Evolutionary conservation across 805 yeast genomes (phyloP).

Genomic region (Candida tibetensis): DNA sequence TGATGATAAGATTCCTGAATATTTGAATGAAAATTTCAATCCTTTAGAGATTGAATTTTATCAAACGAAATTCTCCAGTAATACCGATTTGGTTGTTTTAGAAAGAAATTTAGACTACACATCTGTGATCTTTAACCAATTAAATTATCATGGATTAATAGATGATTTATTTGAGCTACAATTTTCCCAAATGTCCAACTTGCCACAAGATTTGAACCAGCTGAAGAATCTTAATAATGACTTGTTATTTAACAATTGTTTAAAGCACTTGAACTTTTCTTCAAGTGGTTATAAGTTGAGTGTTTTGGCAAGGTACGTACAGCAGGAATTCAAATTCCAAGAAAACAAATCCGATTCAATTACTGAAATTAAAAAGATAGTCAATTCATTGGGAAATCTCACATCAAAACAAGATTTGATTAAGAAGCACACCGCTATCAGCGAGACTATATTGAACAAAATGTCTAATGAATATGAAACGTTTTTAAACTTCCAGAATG

Average conservation of each 20-base stretch:
- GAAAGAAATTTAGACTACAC: conserved; percentile 77
- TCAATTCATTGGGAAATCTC: conserved; percentile 62
- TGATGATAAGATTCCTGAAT: conserved; percentile 33
- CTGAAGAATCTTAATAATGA: conserved; percentile 52
- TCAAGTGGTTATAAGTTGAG: conserved; percentile 74
- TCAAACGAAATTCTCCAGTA: conserved; percentile 37
- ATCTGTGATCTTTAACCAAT: conserved; percentile 69
- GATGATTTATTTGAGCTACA: conserved; percentile 65
- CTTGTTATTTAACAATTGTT: conserved; percentile 40
- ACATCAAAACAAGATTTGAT: conserved; percentile 67
- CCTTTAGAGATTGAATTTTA: conserved; percentile 39
- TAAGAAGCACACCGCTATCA: conserved; percentile 69
- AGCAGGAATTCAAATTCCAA: conserved; percentile 60
- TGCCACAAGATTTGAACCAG: conserved; percentile 52
- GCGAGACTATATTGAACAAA: conserved; percentile 56
- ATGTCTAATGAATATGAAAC: conserved; percentile 45
- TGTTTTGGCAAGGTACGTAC: conserved; percentile 65
- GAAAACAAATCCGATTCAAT: conserved; percentile 34
- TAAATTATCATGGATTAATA: conserved; percentile 78
- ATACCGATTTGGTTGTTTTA: conserved; percentile 69
- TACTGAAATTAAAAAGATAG: conserved; percentile 58
- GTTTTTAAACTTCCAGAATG: conserved; percentile 65
- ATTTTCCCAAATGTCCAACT: conserved; percentile 12
- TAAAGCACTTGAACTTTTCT: conserved; percentile 73
- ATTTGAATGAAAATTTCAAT: conserved; percentile 33